These are phyloP conservation scores for Neurospora sp. DNA, from an alignment of 495 filamentous ascomycete genomes.

Conservation along the genomic window DNA sequence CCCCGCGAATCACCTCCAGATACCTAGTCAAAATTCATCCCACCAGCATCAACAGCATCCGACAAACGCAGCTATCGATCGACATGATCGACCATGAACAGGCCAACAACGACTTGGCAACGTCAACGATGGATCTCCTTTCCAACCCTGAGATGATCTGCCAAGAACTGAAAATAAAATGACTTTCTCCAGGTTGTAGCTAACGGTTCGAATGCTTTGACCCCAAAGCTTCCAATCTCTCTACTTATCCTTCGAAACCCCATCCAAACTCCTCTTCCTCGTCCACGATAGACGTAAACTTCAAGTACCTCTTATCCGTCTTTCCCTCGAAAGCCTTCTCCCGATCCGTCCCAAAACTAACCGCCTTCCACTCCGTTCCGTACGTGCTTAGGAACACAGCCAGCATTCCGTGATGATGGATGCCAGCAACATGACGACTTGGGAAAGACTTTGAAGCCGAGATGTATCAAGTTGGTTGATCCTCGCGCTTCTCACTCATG, in stretches of 20 bases:
- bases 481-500: neutral
- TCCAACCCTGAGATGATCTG: neutral
- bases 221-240: no score
- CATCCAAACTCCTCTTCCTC: neutral
- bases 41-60: neutral
- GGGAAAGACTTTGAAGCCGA: neutral
- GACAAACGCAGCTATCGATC: neutral
- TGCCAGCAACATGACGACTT: neutral
- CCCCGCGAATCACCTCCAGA: neutral
- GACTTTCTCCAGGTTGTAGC: no score
- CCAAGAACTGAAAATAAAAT: neutral
- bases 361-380: conserved; percentile 7
- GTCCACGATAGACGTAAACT: neutral
- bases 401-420: neutral
- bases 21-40: neutral
- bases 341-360: conserved; percentile 13
- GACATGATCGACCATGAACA: neutral
- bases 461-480: neutral
- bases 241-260: no score
- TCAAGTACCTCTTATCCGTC: neutral
- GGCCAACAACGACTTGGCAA: neutral
- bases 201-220: neutral
- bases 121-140: neutral
- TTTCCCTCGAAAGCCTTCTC: conserved; percentile 5
- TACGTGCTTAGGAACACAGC: neutral